Evolutionary conservation across 1,284 basidiomycete species (phyloP).

Genomic region (Cutaneotrichosporon cyanovorans): DNA sequence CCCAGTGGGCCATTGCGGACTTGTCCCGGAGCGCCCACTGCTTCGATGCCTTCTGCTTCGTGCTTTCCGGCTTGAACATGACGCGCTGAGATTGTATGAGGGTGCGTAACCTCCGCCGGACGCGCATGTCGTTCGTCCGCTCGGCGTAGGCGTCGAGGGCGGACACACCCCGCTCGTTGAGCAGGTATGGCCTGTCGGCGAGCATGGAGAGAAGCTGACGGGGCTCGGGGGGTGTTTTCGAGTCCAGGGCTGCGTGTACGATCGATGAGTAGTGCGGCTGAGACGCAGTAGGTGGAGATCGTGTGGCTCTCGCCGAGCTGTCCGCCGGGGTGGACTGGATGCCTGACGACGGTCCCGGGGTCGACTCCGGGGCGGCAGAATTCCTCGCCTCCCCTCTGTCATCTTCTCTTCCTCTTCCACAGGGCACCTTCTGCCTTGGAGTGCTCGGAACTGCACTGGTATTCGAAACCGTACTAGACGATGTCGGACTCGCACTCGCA

Average conservation of each 20-base stretch:
- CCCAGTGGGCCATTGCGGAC: neutral
- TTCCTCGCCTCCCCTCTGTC: neutral
- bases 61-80: too few species aligned
- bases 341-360: too few species aligned
- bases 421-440: neutral
- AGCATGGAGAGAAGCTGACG: neutral
- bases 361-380: too few species aligned
- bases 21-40: neutral
- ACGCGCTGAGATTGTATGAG: neutral
- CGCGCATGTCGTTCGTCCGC: neutral
- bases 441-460: neutral
- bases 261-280: too few species aligned
- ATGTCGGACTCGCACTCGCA: too few species aligned
- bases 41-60: neutral
- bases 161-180: too few species aligned
- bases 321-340: too few species aligned
- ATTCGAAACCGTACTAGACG: neutral
- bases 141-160: neutral
- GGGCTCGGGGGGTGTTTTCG: neutral
- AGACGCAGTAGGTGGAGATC: too few species aligned
- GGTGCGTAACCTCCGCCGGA: neutral
- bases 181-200: too few species aligned
- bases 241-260: neutral
- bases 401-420: neutral
- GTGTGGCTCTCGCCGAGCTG: too few species aligned